Evolutionary conservation across 1,284 basidiomycete species (phyloP).

Genomic region (Microbotryum lychnidis-dioicae): DNA sequence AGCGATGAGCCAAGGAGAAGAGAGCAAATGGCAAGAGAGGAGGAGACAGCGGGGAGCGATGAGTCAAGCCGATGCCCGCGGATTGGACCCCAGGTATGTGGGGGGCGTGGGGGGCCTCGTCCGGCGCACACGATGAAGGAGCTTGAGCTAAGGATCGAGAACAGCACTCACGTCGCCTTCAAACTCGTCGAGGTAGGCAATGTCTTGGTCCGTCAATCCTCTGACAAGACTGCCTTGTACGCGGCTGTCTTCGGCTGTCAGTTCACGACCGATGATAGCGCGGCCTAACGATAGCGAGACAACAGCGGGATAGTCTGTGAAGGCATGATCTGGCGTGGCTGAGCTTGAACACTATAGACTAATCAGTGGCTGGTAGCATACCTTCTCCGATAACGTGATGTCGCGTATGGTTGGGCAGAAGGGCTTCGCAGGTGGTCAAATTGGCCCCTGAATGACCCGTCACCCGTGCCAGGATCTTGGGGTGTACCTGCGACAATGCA

Average conservation of each 20-base stretch:
- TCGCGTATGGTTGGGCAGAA: conserved; percentile 63
- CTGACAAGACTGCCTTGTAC: conserved; percentile 63
- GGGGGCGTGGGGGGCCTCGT: no score
- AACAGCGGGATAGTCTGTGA: conserved; percentile 68
- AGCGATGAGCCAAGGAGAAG: neutral
- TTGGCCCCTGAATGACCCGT: conserved; percentile 53
- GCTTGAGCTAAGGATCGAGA: no score
- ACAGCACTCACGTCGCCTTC: conserved; percentile 60
- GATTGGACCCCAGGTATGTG: no score
- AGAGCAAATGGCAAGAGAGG: neutral
- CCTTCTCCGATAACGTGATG: conserved; percentile 51
- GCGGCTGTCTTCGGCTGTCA: conserved; percentile 48
- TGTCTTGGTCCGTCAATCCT: conserved; percentile 55
- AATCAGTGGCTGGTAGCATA: neutral
- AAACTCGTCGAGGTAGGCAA: conserved; percentile 59
- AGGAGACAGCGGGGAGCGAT: neutral
- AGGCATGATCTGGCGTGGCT: no score
- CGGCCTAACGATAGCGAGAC: conserved; percentile 50
- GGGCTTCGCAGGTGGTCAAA: conserved; percentile 52
- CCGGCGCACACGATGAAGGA: no score
- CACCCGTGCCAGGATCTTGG: conserved; percentile 57
- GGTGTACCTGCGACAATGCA: conserved; percentile 47
- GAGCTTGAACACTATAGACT: neutral
- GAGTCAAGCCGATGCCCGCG: no score
- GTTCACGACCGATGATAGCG: conserved; percentile 37